These are phyloP conservation scores for Przewalskia tangutica DNA, from an alignment of 257 asterid species.

Conservation along the genomic window DNA sequence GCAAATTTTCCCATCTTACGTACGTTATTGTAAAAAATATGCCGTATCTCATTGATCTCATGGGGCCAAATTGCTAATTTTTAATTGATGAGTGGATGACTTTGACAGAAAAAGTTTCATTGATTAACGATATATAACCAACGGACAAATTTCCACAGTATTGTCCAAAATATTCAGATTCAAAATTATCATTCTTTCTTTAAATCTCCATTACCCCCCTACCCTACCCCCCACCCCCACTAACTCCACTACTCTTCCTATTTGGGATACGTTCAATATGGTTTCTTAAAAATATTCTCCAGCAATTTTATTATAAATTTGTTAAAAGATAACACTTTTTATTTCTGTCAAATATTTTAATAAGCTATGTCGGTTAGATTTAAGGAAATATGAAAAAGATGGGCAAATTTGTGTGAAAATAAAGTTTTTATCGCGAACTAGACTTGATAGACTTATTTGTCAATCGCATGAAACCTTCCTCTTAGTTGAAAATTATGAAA, in stretches of 20 bases:
- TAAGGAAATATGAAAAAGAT: neutral
- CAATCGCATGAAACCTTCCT: no score
- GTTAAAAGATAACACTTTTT: neutral
- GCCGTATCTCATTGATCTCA: neutral
- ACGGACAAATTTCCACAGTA: neutral
- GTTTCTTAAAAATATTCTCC: neutral
- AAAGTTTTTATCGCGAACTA: no score
- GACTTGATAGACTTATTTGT: no score
- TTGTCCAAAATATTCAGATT: neutral
- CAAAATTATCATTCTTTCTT: neutral
- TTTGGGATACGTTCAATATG: neutral
- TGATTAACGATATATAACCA: neutral
- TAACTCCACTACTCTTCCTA: neutral
- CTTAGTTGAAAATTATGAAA: no score
- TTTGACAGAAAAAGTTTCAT: neutral
- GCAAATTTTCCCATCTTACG: neutral
- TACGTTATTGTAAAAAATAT: neutral
- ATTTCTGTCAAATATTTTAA: neutral
- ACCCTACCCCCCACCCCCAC: neutral
- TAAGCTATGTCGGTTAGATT: neutral
- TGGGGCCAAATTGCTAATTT: neutral
- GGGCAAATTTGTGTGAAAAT: no score
- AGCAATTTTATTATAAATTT: neutral
- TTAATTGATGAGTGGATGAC: neutral
- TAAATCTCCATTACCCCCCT: neutral